Evolutionary conservation across 495 filamentous ascomycete genomes (phyloP).

Genomic region (Diplogelasinospora grovesii): DNA sequence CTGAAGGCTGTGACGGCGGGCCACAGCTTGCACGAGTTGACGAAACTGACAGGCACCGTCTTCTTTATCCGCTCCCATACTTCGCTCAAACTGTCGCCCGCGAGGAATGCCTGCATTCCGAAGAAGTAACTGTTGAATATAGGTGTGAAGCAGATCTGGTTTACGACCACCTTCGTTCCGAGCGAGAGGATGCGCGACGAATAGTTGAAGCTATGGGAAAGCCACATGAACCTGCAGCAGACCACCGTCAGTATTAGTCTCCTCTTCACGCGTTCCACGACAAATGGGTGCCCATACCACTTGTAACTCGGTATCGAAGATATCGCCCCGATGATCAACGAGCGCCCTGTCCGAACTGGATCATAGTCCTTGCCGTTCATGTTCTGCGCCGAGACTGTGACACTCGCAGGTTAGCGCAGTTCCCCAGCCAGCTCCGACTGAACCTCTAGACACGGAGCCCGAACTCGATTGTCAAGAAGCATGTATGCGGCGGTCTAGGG

Average conservation of each 20-base stretch:
- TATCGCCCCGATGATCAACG: slow-evolving; percentile 64
- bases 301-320: slow-evolving; percentile 71
- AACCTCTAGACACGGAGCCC: too few relatives aligned
- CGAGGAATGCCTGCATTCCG: slow-evolving; percentile 63
- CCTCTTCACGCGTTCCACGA: not conserved
- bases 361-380: slow-evolving; percentile 59
- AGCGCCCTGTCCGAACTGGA: slow-evolving; percentile 59
- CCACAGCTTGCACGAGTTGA: slow-evolving; percentile 85
- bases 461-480: too few relatives aligned
- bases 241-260: not conserved
- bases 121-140: slow-evolving; percentile 92
- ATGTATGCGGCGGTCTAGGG: too few relatives aligned
- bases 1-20: slow-evolving; percentile 81
- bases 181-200: slow-evolving; percentile 62
- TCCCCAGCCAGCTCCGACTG: slow-evolving; percentile 2
- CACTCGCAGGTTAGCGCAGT: not conserved
- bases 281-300: slow-evolving; percentile 50
- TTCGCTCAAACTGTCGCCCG: slow-evolving; percentile 52
- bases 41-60: slow-evolving; percentile 68
- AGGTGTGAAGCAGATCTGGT: slow-evolving; percentile 77
- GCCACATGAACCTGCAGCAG: slow-evolving; percentile 64
- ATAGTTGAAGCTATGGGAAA: slow-evolving; percentile 76
- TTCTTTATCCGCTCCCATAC: slow-evolving; percentile 62
- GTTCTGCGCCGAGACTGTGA: slow-evolving; percentile 60
- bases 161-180: slow-evolving; percentile 68